Conservation (phyloP, 164 flowering plant genomes). For the Nymphaea colorata region DNA sequence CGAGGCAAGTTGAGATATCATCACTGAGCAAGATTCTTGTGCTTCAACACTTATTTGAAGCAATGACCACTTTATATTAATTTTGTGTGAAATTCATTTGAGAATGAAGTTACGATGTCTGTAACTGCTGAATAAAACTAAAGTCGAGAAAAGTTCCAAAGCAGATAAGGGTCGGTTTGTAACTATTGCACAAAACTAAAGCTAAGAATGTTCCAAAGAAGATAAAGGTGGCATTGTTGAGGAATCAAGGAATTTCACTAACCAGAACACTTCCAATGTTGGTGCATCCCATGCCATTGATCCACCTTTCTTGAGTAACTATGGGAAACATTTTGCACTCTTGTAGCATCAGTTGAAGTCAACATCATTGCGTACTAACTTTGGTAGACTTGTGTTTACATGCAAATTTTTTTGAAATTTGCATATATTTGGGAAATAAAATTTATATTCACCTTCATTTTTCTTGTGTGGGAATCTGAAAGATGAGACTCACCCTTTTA, state of each 20-base stretch:
- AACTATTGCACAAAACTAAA: background rate
- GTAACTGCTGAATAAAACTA: background rate
- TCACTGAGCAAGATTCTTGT: conserved; percentile 62
- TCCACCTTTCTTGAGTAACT: conserved; percentile 68
- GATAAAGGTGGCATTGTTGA: conserved; percentile 89
- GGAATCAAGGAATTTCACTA: conserved; percentile 60
- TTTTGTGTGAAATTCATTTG: too few species aligned
- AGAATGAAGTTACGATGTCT: background rate
- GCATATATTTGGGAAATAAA: too few species aligned
- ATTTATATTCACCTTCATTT: too few species aligned
- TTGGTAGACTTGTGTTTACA: conserved; percentile 16
- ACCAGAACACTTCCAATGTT: conserved; percentile 86
- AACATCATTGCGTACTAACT: conserved; percentile 56
- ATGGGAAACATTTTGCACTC: conserved; percentile 73
- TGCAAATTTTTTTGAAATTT: too few species aligned
- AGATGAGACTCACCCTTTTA: too few species aligned
- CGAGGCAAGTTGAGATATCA: conserved; percentile 76
- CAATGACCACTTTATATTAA: background rate
- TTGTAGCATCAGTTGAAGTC: conserved; percentile 73
- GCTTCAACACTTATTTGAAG: conserved; percentile 75
- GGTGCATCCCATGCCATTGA: conserved; percentile 73
- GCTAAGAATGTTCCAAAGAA: conserved; percentile 27
- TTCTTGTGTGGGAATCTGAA: too few species aligned
- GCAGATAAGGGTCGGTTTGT: too few species aligned
- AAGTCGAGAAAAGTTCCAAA: too few species aligned